A percentile compares a stretch with the other conserved stretches of the same genome.
These are phyloP conservation scores for Xanthoconium purpureum DNA, from an alignment of 768 basidiomycete genomes.

Conservation along the genomic window DNA sequence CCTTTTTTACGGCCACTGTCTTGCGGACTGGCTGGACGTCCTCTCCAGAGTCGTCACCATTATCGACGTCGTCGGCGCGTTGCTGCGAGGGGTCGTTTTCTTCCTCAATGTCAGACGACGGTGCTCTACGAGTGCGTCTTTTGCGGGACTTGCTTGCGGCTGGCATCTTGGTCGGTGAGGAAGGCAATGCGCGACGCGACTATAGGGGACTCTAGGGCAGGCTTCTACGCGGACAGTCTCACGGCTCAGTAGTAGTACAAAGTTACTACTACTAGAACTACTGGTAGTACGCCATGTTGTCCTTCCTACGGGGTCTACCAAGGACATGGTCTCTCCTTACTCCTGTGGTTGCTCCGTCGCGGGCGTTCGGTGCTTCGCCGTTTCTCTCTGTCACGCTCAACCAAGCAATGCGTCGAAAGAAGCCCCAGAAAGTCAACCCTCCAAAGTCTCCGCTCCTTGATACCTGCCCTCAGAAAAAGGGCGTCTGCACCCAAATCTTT, in stretches of 20 bases:
- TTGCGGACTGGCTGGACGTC: slow-evolving; percentile 40
- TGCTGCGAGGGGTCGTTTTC: slow-evolving; percentile 42
- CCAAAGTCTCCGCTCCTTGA: slow-evolving; percentile 77
- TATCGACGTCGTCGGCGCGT: slow-evolving; percentile 42
- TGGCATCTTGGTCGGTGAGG: slow-evolving; percentile 29
- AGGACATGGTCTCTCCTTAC: slow-evolving; percentile 19
- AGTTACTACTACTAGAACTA: background rate
- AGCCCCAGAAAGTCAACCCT: slow-evolving; percentile 44
- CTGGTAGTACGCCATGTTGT: slow-evolving; percentile 21
- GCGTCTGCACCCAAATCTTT: slow-evolving; percentile 80
- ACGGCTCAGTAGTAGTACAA: background rate
- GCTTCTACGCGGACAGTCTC: slow-evolving; percentile 24
- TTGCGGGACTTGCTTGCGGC: slow-evolving; percentile 37
- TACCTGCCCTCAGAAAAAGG: slow-evolving; percentile 82
- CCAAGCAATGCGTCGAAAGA: slow-evolving; percentile 81
- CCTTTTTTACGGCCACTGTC: slow-evolving; percentile 26
- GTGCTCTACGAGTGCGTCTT: slow-evolving; percentile 41
- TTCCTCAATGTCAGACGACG: slow-evolving; percentile 62
- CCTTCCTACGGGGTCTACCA: slow-evolving; percentile 22
- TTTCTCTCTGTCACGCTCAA: slow-evolving; percentile 71
- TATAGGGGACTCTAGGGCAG: slow-evolving; percentile 27
- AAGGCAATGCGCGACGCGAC: slow-evolving; percentile 19
- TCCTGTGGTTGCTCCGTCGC: slow-evolving; percentile 18
- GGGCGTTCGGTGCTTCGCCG: slow-evolving; percentile 63
- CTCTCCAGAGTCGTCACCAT: slow-evolving; percentile 33